Percentiles rank a stretch among this genome's conserved stretches.
phyloP scores from a whole-genome alignment of 2,329 filamentous ascomycete genomes.

The Verticillium albo-atrum region DNA sequence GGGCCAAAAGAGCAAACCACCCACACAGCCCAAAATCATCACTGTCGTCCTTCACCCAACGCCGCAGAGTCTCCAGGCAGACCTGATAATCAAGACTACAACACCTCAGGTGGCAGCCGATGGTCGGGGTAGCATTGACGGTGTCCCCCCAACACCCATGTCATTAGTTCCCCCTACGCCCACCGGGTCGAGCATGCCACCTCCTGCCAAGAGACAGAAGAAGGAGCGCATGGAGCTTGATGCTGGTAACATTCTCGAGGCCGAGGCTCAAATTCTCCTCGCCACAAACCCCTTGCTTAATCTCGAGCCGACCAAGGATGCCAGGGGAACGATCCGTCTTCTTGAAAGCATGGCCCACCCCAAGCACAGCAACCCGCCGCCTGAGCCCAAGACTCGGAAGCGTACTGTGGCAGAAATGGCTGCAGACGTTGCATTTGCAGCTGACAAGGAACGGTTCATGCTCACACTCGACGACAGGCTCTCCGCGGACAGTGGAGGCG shows the following conservation, averaged over 20 bases:
- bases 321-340: constrained; percentile 65
- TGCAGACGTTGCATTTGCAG: constrained; percentile 87
- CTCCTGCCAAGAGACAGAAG: constrained; percentile 65
- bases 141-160: constrained; percentile 64
- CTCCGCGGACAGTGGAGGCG: constrained; percentile 52
- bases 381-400: constrained; percentile 84
- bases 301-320: constrained; percentile 68
- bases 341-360: constrained; percentile 71
- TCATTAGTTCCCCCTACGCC: constrained; percentile 57
- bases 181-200: constrained; percentile 53
- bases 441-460: constrained; percentile 88
- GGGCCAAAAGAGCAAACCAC: constrained; percentile 35
- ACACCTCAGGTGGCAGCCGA: constrained; percentile 54
- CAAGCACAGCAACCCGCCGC: constrained; percentile 70
- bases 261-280: constrained; percentile 72
- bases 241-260: constrained; percentile 64
- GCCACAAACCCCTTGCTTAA: constrained; percentile 71
- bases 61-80: constrained; percentile 65
- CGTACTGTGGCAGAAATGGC: constrained; percentile 92
- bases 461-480: constrained; percentile 84
- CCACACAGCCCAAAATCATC: constrained; percentile 59
- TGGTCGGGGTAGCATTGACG: constrained; percentile 23
- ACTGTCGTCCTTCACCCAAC: constrained; percentile 87
- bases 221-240: constrained; percentile 72
- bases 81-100: constrained; percentile 70